Percentiles rank a stretch among this genome's conserved stretches.
Evolutionary conservation across 2,329 filamentous ascomycete species (phyloP).

Genomic region (Ambrosiella beaveri): DNA sequence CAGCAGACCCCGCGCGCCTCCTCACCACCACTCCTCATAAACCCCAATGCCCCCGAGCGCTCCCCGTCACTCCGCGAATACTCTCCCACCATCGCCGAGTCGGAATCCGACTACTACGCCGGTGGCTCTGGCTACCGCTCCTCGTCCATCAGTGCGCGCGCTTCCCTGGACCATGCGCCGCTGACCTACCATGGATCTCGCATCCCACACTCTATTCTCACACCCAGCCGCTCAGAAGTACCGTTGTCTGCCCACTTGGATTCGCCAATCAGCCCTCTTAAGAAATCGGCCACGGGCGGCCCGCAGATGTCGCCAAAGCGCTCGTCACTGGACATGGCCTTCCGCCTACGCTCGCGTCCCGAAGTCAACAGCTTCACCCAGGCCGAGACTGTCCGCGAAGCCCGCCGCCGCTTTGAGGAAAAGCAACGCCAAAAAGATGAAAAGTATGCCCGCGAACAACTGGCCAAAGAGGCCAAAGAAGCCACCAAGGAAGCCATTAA

Average conservation of each 20-base stretch:
- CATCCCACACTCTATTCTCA: conserved; percentile 24
- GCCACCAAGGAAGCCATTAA: conserved; percentile 37
- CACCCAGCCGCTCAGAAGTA: conserved; percentile 31
- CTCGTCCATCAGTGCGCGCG: conserved; percentile 5
- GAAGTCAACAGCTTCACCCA: conserved; percentile 39
- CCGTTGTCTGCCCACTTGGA: conserved; percentile 18
- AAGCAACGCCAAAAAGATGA: conserved; percentile 44
- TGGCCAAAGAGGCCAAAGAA: conserved; percentile 39
- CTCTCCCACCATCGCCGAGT: conserved; percentile 38
- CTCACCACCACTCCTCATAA: conserved; percentile 29
- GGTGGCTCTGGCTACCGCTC: conserved; percentile 5
- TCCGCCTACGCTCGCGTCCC: conserved; percentile 42
- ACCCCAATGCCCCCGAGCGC: not conserved
- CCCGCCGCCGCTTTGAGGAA: conserved; percentile 45
- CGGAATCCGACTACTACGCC: conserved; percentile 24
- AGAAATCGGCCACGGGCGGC: conserved; percentile 18
- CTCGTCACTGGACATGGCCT: conserved; percentile 39
- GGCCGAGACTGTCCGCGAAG: conserved; percentile 40
- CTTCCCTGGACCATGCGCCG: conserved; percentile 14
- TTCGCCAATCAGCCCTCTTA: conserved; percentile 19
- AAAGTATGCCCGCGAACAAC: conserved; percentile 42
- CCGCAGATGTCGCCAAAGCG: conserved; percentile 36
- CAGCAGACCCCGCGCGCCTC: conserved; percentile 45
- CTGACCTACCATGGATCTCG: conserved; percentile 18
- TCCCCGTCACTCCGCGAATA: conserved; percentile 29